Base-by-base conservation (phyloP, 768 basidiomycete genomes). In the Amanita fuliginea region DNA sequence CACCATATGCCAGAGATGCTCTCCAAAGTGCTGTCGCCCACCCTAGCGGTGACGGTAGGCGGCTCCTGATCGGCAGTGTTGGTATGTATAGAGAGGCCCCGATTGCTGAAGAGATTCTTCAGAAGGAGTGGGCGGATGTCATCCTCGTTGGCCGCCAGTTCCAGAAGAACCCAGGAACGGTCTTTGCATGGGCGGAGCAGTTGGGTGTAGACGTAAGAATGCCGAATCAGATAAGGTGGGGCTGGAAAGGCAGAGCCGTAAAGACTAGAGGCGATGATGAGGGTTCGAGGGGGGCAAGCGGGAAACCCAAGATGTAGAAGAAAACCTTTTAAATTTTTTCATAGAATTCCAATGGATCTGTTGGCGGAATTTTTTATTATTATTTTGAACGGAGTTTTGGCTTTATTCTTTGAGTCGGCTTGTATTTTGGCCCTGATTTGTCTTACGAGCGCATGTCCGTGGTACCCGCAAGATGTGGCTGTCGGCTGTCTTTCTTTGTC, bases 111-210 rank as follows among this genome's bases (percentile, higher is more conserved):
- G 67, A 67, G 9, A 68, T 83, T 16, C 60, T 88, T 3, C 72
- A 81, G 46, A 60, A 72, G 11, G 80, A 71, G 4, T 64, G 75
- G 48, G 78, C 81, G 1, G 85, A 90, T 56, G 74, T 76, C 3
- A 63, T 85, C 4, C 53, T 73, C 41, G 69, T 77, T 10, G 77
- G 75, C 18, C 60, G 76, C 35, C 67, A 70, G 46, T 82, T 83
- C 67, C 73, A 75, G 61, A 78, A 76, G 65, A 76, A 83, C 55
- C 81, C 81, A 0, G 74, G 71, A 0, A 54, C 62, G 2, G 72
- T 75, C 3, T 72, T 71, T 71, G 56, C 65, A 8, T 78, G 78
- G 56, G 78, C 80, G 1, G 74, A 78, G 18, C 75, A 80, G 35
- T 58, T 82, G 24, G 76, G 71, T 3, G 73, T 80, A 3, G 56